These are phyloP conservation scores for Phylloporus sp. DNA, from an alignment of 768 basidiomycete species.

Conservation along the genomic window DNA sequence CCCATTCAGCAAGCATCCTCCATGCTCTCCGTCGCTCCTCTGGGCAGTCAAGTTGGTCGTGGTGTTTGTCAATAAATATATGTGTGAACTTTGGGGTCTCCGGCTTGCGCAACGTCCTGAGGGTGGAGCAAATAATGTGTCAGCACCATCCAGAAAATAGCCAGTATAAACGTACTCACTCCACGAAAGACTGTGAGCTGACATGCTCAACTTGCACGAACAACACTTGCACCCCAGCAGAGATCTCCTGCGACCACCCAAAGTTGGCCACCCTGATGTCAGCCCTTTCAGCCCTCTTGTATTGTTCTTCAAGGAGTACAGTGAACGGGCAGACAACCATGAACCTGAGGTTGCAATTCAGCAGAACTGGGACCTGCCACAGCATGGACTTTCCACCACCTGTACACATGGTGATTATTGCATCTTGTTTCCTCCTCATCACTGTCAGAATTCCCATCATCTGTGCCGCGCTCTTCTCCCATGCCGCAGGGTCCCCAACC, in stretches of 20 bases:
- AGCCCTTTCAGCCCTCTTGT: neutral
- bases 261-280: neutral
- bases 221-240: neutral
- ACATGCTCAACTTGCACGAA: constrained; percentile 10
- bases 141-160: neutral
- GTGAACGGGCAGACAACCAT: constrained; percentile 7
- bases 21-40: neutral
- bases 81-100: neutral
- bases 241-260: neutral
- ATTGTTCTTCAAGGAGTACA: constrained; percentile 6
- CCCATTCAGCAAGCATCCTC: neutral
- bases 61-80: constrained; percentile 5
- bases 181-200: neutral
- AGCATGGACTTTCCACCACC: constrained; percentile 10
- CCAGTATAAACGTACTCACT: neutral
- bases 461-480: constrained; percentile 1
- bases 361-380: neutral
- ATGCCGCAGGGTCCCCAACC: neutral
- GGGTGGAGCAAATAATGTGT: neutral
- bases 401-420: constrained; percentile 3
- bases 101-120: neutral
- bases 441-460: neutral
- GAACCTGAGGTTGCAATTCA: neutral
- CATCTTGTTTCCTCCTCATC: neutral
- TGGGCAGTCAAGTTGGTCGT: constrained; percentile 5